A percentile compares a stretch with the other conserved stretches of the same genome.
Conservation (phyloP, 257 asterid species). For the Cynanchum wilfordii region DNA sequence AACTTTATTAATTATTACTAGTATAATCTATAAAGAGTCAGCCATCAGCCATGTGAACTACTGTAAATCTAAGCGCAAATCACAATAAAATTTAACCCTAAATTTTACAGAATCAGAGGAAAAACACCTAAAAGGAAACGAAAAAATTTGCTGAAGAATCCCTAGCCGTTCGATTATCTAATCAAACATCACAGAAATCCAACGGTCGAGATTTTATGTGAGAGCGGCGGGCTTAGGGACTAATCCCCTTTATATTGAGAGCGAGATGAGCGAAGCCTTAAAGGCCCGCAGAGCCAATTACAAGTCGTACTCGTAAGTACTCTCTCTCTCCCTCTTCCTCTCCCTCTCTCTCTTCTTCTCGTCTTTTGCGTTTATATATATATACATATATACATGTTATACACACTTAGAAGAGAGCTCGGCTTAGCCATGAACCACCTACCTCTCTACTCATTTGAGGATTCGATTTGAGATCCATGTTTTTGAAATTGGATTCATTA, state of each 20-base stretch:
- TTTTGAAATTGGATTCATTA: neutral
- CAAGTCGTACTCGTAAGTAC: constrained; percentile 36
- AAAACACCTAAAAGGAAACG: neutral
- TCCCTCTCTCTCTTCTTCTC: constrained; percentile 16
- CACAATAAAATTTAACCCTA: neutral
- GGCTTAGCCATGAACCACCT: neutral
- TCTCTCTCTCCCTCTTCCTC: constrained; percentile 22
- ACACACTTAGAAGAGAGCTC: neutral
- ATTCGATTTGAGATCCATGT: constrained; percentile 16
- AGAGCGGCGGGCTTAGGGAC: constrained; percentile 22
- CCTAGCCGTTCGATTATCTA: constrained; percentile 18
- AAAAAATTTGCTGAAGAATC: neutral
- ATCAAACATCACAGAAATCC: constrained; percentile 14
- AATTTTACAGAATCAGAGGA: neutral
- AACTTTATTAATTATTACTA: too few species aligned
- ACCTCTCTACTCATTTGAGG: neutral
- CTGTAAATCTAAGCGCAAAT: neutral
- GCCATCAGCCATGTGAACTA: too few species aligned
- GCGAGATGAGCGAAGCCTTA: constrained; percentile 26
- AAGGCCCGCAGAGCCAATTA: constrained; percentile 16
- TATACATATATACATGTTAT: too few species aligned
- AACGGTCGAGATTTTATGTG: constrained; percentile 25
- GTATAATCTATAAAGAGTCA: too few species aligned
- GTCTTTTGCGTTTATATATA: constrained; percentile 2
- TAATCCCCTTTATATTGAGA: constrained; percentile 26